These are phyloP conservation scores for Globisporangium orthogonon DNA, from an alignment of 352 stramenopile species.

Conservation along the genomic window DNA sequence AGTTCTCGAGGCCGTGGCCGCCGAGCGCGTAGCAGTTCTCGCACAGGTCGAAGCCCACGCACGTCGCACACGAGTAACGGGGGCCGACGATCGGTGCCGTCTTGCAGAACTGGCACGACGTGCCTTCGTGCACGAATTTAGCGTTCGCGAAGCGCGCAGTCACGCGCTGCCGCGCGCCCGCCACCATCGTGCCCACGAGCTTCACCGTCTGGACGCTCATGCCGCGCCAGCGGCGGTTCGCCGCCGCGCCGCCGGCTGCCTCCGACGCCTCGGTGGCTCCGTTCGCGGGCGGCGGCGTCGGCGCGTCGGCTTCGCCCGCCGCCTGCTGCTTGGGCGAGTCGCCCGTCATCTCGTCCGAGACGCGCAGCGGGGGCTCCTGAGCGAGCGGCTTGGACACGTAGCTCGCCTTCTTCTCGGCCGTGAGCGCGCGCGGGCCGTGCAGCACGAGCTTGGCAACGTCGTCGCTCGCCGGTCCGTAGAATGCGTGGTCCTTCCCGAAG, in stretches of 20 bases:
- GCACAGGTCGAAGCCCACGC: slow-evolving; percentile 78
- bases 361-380: neutral
- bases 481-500: slow-evolving; percentile 63
- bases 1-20: slow-evolving; percentile 78
- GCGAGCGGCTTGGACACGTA: slow-evolving; percentile 63
- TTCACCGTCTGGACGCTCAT: slow-evolving; percentile 48
- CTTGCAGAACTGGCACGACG: slow-evolving; percentile 79
- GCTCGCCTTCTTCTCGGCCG: slow-evolving; percentile 50
- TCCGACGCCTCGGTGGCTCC: neutral
- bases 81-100: slow-evolving; percentile 66
- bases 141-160: slow-evolving; percentile 55
- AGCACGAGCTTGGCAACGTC: slow-evolving; percentile 67
- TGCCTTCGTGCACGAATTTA: slow-evolving; percentile 71
- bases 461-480: slow-evolving; percentile 54
- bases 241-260: neutral
- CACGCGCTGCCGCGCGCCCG: slow-evolving; percentile 61
- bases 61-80: slow-evolving; percentile 68
- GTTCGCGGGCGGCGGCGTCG: neutral
- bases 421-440: slow-evolving; percentile 48
- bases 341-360: neutral
- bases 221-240: slow-evolving; percentile 46
- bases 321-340: slow-evolving; percentile 12
- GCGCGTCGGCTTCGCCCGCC: slow-evolving; percentile 9
- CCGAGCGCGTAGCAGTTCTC: slow-evolving; percentile 80
- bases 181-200: slow-evolving; percentile 67